These are phyloP conservation scores for Aspergillus incahuasiensis DNA, from an alignment of 495 filamentous ascomycete species.

Conservation along the genomic window DNA sequence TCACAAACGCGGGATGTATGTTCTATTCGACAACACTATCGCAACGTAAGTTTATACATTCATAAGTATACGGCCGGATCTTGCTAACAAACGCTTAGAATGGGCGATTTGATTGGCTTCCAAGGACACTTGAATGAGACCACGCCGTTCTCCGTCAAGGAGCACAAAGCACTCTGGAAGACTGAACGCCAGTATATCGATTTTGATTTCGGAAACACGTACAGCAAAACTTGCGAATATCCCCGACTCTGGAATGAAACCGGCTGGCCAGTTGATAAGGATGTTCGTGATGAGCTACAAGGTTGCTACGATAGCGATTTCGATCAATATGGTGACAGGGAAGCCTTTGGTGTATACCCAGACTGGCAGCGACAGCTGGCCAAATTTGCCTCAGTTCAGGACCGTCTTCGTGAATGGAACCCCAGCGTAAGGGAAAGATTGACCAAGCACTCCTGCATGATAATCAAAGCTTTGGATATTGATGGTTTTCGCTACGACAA, in stretches of 20 bases:
- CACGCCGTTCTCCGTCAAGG: conserved; percentile 54
- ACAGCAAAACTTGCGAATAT: conserved; percentile 56
- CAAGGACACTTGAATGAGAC: conserved; percentile 60
- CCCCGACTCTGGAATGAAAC: conserved; percentile 65
- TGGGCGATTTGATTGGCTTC: conserved; percentile 68
- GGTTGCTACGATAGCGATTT: conserved; percentile 70
- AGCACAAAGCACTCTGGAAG: conserved; percentile 60
- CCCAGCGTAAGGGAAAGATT: conserved; percentile 56
- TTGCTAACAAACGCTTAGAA: conserved; percentile 24
- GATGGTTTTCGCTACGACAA: conserved; percentile 70
- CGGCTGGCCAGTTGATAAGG: conserved; percentile 48
- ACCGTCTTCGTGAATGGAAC: conserved; percentile 68
- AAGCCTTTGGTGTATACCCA: conserved; percentile 63
- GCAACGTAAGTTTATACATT: conserved; percentile 59
- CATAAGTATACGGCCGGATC: too few species aligned
- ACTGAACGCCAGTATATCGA: conserved; percentile 55
- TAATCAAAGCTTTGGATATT: conserved; percentile 60
- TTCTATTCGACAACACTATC: conserved; percentile 68
- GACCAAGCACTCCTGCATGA: conserved; percentile 61
- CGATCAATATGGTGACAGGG: conserved; percentile 65
- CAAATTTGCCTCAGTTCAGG: conserved; percentile 72
- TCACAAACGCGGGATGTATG: conserved; percentile 63
- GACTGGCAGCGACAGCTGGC: conserved; percentile 66
- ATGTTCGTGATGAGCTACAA: conserved; percentile 40
- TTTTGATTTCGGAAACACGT: conserved; percentile 56